These are phyloP conservation scores for Stentor roeselii DNA, from an alignment of 73 alveolate species.

Conservation along the genomic window DNA sequence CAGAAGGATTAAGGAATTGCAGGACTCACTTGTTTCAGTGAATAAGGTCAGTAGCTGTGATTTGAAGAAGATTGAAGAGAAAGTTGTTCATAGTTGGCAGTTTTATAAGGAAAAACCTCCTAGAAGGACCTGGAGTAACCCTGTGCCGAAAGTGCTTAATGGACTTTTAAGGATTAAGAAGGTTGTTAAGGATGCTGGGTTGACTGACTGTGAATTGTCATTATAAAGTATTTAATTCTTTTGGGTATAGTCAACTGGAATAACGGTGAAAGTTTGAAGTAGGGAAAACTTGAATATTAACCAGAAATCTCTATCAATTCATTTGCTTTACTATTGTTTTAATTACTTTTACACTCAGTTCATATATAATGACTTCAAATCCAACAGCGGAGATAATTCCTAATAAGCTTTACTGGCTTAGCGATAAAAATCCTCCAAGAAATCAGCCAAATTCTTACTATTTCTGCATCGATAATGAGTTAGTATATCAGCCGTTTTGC, in stretches of 20 bases:
- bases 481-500: conserved; percentile 79
- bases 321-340: too few species aligned
- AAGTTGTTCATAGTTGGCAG: neutral
- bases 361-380: neutral
- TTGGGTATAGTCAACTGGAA: too few species aligned
- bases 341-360: too few species aligned
- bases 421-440: conserved; percentile 78
- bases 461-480: conserved; percentile 88
- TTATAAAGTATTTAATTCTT: too few species aligned
- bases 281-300: too few species aligned
- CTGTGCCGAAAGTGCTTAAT: neutral
- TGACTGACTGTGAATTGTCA: too few species aligned
- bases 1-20: neutral
- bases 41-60: too few species aligned
- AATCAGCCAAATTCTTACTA: conserved; percentile 80
- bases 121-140: neutral
- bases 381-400: conserved; percentile 42
- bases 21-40: neutral
- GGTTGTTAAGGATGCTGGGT: too few species aligned
- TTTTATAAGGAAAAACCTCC: neutral
- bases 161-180: too few species aligned
- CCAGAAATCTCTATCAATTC: too few species aligned
- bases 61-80: neutral
- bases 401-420: conserved; percentile 79
- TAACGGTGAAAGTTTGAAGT: too few species aligned